Conservation (phyloP, 2,329 filamentous ascomycete species). For the Tolypocladium tundrense region DNA sequence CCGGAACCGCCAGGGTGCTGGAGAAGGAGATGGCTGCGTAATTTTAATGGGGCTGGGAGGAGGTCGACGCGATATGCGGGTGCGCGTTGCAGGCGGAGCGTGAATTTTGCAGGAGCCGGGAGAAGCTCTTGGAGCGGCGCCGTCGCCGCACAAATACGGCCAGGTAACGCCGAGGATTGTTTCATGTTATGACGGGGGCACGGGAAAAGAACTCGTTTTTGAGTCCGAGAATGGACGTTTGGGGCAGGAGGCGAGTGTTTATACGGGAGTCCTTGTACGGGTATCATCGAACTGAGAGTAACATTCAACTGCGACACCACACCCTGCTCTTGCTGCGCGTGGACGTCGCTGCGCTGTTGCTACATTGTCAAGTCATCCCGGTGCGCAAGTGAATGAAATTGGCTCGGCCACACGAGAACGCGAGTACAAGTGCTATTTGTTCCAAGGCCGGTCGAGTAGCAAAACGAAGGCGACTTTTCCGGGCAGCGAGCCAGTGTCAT, state of each 20-base stretch:
- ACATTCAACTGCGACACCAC: background rate
- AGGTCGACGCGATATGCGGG: background rate
- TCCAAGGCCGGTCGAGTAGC: background rate
- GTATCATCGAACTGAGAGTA: background rate
- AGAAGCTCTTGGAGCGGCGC: background rate
- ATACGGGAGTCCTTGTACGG: background rate
- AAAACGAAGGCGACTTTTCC: too few species aligned
- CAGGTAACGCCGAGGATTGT: background rate
- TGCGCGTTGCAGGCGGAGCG: background rate
- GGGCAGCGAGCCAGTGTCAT: background rate
- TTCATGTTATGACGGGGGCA: background rate
- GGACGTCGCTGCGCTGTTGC: background rate
- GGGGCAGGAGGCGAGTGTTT: background rate
- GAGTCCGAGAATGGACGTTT: background rate
- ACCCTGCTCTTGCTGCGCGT: background rate
- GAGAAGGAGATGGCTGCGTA: conserved; percentile 7
- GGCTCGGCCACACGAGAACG: background rate
- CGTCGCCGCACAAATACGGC: background rate
- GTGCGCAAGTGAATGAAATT: background rate
- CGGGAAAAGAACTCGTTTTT: background rate
- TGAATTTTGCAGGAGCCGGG: background rate
- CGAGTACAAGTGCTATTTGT: background rate
- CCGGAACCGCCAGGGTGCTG: conserved; percentile 48
- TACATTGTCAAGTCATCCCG: background rate
- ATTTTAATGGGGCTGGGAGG: background rate